These are phyloP conservation scores for Alternaria dauci DNA, from an alignment of 2,329 filamentous ascomycete genomes.

Conservation along the genomic window DNA sequence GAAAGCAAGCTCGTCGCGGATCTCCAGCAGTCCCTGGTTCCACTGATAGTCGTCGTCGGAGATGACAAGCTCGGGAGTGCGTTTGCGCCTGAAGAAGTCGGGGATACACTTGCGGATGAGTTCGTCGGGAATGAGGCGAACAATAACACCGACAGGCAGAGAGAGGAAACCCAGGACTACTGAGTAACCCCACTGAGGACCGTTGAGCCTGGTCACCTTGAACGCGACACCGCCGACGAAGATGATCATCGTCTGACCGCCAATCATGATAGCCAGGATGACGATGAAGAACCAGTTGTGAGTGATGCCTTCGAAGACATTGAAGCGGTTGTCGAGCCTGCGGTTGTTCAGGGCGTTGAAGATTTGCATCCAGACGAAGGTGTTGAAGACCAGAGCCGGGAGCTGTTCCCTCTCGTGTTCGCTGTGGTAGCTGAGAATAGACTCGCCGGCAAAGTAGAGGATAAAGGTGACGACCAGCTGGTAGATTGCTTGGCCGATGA, in stretches of 20 bases:
- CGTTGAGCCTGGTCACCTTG: constrained; percentile 73
- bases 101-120: constrained; percentile 60
- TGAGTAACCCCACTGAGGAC: constrained; percentile 86
- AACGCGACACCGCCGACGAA: constrained; percentile 86
- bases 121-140: constrained; percentile 83
- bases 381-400: constrained; percentile 91
- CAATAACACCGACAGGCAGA: constrained; percentile 80
- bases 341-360: constrained; percentile 99
- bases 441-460: constrained; percentile 76
- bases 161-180: constrained; percentile 85
- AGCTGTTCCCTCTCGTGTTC: constrained; percentile 60
- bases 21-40: constrained; percentile 75
- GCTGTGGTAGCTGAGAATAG: constrained; percentile 67
- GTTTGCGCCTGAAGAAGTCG: constrained; percentile 53
- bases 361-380: constrained; percentile 99
- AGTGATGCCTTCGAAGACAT: constrained; percentile 88
- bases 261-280: constrained; percentile 88
- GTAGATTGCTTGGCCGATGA: constrained; percentile 89
- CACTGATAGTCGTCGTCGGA: constrained; percentile 64
- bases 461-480: constrained; percentile 82
- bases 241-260: constrained; percentile 87
- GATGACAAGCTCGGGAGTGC: constrained; percentile 53
- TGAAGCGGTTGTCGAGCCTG: constrained; percentile 91
- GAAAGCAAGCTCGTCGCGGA: constrained; percentile 82
- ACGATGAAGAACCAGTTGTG: constrained; percentile 88